Evolutionary conservation across 2,329 filamentous ascomycete species (phyloP), one percentile per base, ranked within the genome.

Genomic region (Aspergillus calidoustus): DNA sequence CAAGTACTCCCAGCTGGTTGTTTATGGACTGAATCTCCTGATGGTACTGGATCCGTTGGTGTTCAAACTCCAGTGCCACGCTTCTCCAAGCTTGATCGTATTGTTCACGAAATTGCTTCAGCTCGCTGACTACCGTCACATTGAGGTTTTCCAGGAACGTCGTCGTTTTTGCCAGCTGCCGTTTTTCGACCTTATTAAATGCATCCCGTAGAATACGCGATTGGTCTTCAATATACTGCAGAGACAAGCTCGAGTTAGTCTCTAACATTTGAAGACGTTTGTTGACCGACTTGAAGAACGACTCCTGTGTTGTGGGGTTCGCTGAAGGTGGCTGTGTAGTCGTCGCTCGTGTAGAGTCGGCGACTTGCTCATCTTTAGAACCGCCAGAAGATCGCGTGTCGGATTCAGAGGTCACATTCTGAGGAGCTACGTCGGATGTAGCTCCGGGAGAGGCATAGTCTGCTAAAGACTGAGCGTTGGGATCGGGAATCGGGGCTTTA

Each of bases 41-140:
- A 71, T 93, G 88, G 17, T 91, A 91, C 68, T 92, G 89, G 72
- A 96, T 91, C 47, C 92, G 89, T 75, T 97, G 94, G 47, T 88
- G 89, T 74, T 97, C 93, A 15, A 98, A 86, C 31, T 96, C 93
- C 59, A 97, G 89, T 23, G 97, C 90, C 11, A 96, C 97, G 22
- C 91, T 94, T 77, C 97, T 93, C 93, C 94, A 98, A 13, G 98
- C 88, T 72, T 97, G 92, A 73, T 98, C 94, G 76, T 98, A 98
- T 74, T 97, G 91, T 61, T 89, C 87, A 56, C 92, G 87, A 65
- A 95, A 90, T 54, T 85, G 87, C 64, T 87, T 87, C 41, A 97
- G 82, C 75, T 99, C 95, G 17, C 86, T 84, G 44, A 96, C 84
- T 1, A 98, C 92, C 0, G 93, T 97, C 51, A 83, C 84, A 75